A percentile compares a stretch with the other conserved stretches of the same genome.
Conservation (phyloP, 495 filamentous ascomycete genomes). For the Aspergillus nanangensis region DNA sequence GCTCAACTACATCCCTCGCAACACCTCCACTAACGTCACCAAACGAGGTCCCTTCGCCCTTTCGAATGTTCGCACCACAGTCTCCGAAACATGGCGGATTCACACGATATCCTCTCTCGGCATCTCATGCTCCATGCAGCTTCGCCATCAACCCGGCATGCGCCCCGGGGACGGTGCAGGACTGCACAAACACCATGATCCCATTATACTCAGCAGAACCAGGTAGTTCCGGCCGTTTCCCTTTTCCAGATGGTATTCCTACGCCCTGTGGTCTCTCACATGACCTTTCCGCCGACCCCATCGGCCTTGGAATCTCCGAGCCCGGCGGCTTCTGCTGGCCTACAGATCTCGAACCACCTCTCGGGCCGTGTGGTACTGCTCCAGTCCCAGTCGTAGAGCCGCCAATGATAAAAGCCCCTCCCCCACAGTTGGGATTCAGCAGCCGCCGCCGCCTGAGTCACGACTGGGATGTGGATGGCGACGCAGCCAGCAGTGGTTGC, state of each 20-base stretch:
- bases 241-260: not conserved
- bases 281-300: not conserved
- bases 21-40: constrained; percentile 2
- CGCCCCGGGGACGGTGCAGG: not conserved
- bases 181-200: constrained; percentile 1
- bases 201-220: constrained; percentile 2
- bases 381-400: not conserved
- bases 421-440: not conserved
- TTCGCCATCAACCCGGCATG: not conserved
- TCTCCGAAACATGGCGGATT: not conserved
- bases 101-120: not conserved
- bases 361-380: not conserved
- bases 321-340: constrained; percentile 8
- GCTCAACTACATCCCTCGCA: not conserved
- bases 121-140: no score
- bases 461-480: constrained; percentile 9
- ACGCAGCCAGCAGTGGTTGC: not conserved
- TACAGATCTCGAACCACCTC: constrained; percentile 2
- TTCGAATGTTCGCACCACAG: not conserved
- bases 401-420: not conserved
- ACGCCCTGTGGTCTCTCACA: not conserved
- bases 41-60: not conserved
- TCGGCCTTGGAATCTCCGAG: not conserved
- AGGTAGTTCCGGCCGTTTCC: not conserved
- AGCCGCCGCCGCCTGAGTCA: constrained; percentile 1